A percentile compares a stretch with the other conserved stretches of the same genome.
Conservation (phyloP, 2,329 filamentous ascomycete genomes). For the Pseudogymnoascus sp. region DNA sequence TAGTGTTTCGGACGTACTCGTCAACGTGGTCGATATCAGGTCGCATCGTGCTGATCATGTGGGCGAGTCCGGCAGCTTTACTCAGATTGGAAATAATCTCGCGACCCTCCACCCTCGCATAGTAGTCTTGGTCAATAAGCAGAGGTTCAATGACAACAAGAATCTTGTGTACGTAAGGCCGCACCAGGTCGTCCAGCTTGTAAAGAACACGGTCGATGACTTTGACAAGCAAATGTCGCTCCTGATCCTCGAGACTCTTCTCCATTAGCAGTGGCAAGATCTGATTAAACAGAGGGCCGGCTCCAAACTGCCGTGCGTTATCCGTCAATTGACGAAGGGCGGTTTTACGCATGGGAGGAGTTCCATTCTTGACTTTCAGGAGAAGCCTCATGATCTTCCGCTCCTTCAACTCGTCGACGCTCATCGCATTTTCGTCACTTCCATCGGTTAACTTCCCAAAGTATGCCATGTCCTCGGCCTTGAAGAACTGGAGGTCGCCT, state of each 20-base stretch:
- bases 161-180: slow-evolving; percentile 97
- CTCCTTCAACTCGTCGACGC: slow-evolving; percentile 93
- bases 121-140: slow-evolving; percentile 98
- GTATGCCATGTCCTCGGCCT: slow-evolving; percentile 96
- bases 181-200: slow-evolving; percentile 93
- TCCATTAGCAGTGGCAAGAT: slow-evolving; percentile 97
- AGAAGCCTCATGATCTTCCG: slow-evolving; percentile 96
- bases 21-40: slow-evolving; percentile 98
- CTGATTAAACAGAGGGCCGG: slow-evolving; percentile 90
- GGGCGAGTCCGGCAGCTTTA: slow-evolving; percentile 91
- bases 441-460: slow-evolving; percentile 96
- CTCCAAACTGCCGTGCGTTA: slow-evolving; percentile 92
- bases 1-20: slow-evolving; percentile 97
- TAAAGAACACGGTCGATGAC: slow-evolving; percentile 98
- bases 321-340: slow-evolving; percentile 94
- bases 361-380: slow-evolving; percentile 98
- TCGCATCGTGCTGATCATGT: slow-evolving; percentile 99
- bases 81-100: slow-evolving; percentile 98
- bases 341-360: slow-evolving; percentile 96
- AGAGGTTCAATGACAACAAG: slow-evolving; percentile 97
- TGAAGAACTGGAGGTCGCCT: slow-evolving; percentile 95
- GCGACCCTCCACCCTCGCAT: slow-evolving; percentile 92
- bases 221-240: slow-evolving; percentile 95
- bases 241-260: slow-evolving; percentile 93
- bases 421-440: slow-evolving; percentile 82